Base-by-base conservation (phyloP, 176 grass and related monocot genomes). In the Urochloa ruziziensis region DNA sequence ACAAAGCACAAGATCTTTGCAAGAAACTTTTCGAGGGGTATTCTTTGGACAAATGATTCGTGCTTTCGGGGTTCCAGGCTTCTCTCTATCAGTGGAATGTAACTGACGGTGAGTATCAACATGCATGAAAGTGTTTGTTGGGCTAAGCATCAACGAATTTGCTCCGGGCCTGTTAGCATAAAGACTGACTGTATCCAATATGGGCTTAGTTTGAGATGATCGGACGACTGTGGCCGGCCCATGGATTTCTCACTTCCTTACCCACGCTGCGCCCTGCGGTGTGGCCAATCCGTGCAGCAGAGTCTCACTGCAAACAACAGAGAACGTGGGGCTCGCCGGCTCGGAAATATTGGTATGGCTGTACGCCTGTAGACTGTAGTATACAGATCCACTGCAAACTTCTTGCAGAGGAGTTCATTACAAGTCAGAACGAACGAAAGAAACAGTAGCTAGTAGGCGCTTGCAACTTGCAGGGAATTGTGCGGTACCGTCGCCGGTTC, bases 321-420 rank as follows among this genome's bases (percentile, higher is more conserved):
- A 0, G 70, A 77, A 64, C 16, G 28, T 83, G 7, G 67, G 80
- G 77, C 39, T 67, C 44, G 29, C 39, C 61, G 80, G 77, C 39
- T 67, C 44, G 29, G 25, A 77, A 17, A 42, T 4, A 33, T 16
- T 21, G 2, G 18, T 35, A 37, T 37, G 30, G 29, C 14, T 67
- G 46, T 12, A 67, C 14, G 10, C 25, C 24, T 28, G 24, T 25
- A n/a, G n/a, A n/a, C n/a, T 11, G 0, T 16, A 62, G 3, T 81
- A 67, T 14, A 85, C 87, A 85, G 34, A 15, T 39, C 67, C 60
- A 36, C 56, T 60, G 62, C 80, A 54, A 48, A 52, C 69, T 79
- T 83, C 18, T 78, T 78, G 61, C 76, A 56, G 64, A 58, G 63
- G 65, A 24, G 17, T 70, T 70, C 43, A 37, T 34, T 7, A 25